Conservation (phyloP, 352 stramenopile genomes). For the Phytopythium litorale region DNA sequence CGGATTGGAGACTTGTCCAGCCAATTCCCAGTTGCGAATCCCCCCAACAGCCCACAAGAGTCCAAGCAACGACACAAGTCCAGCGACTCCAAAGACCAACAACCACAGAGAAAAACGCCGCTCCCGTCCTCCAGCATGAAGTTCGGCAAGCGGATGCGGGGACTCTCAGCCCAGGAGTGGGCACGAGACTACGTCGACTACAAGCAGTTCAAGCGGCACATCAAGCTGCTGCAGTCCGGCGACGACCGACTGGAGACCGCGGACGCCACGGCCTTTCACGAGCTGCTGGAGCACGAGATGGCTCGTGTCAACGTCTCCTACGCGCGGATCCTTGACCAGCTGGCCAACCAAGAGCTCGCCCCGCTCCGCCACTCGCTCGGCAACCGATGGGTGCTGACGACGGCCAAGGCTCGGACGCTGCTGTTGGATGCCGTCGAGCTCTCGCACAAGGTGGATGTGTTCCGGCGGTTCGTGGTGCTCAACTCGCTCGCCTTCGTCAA, state of each 20-base stretch:
- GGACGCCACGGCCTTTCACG: slow-evolving; percentile 16
- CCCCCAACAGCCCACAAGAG: neutral
- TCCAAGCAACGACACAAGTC: neutral
- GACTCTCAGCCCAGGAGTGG: slow-evolving; percentile 55
- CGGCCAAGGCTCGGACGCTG: slow-evolving; percentile 43
- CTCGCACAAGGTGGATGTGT: slow-evolving; percentile 59
- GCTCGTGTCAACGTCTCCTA: slow-evolving; percentile 57
- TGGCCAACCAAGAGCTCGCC: slow-evolving; percentile 35
- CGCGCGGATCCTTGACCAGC: slow-evolving; percentile 44
- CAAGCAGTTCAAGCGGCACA: slow-evolving; percentile 70
- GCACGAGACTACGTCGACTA: slow-evolving; percentile 75
- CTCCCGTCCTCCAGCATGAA: slow-evolving; percentile 40
- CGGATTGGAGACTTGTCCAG: neutral
- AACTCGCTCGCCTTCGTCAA: slow-evolving; percentile 80
- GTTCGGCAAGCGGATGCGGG: slow-evolving; percentile 81
- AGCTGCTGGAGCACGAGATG: slow-evolving; percentile 44
- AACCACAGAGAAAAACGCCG: neutral
- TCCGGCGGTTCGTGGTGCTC: slow-evolving; percentile 74
- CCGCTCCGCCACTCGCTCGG: slow-evolving; percentile 36
- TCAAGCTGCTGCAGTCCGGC: slow-evolving; percentile 31
- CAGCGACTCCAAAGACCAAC: neutral
- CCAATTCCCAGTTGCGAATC: neutral
- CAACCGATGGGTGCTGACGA: slow-evolving; percentile 53
- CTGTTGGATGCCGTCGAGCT: slow-evolving; percentile 58
- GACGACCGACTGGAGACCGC: slow-evolving; percentile 8